Percentiles rank a stretch among this genome's conserved stretches.
Evolutionary conservation across 2,329 filamentous ascomycete genomes (phyloP).

Genomic region (Arthrinium puccinioides): DNA sequence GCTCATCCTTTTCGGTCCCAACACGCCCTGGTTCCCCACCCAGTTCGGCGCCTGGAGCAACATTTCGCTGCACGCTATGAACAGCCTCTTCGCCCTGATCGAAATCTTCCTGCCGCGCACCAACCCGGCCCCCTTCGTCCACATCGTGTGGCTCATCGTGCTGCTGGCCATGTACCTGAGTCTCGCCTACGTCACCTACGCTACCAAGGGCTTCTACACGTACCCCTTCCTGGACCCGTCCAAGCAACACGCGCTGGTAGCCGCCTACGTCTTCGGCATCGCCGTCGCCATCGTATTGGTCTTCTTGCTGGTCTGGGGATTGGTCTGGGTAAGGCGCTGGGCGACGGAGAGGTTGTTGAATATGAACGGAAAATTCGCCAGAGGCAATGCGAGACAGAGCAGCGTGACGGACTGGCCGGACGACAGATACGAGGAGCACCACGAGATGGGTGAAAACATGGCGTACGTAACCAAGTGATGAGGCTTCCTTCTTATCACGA

Average conservation of each 20-base stretch:
- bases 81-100: conserved; percentile 66
- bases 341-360: conserved; percentile 24
- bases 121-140: conserved; percentile 47
- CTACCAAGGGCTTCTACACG: conserved; percentile 65
- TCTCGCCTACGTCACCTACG: conserved; percentile 66
- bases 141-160: conserved; percentile 61
- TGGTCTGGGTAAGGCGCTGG: conserved; percentile 33
- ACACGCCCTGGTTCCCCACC: conserved; percentile 48
- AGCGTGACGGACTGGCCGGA: neutral
- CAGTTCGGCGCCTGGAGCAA: conserved; percentile 56
- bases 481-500: neutral
- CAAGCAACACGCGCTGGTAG: conserved; percentile 45
- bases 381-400: neutral
- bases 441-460: conserved; percentile 1
- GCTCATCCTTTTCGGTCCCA: conserved; percentile 59
- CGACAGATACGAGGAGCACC: neutral
- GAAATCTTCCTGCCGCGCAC: conserved; percentile 67
- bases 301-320: conserved; percentile 31
- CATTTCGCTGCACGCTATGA: conserved; percentile 68
- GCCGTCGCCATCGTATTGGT: conserved; percentile 33
- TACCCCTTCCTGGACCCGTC: conserved; percentile 69
- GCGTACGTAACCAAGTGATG: neutral
- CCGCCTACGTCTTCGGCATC: conserved; percentile 52
- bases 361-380: conserved; percentile 15
- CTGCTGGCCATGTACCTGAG: conserved; percentile 65